phyloP scores from a whole-genome alignment of 1,284 basidiomycete genomes.

The Neotropicomus parvogracilis region DNA sequence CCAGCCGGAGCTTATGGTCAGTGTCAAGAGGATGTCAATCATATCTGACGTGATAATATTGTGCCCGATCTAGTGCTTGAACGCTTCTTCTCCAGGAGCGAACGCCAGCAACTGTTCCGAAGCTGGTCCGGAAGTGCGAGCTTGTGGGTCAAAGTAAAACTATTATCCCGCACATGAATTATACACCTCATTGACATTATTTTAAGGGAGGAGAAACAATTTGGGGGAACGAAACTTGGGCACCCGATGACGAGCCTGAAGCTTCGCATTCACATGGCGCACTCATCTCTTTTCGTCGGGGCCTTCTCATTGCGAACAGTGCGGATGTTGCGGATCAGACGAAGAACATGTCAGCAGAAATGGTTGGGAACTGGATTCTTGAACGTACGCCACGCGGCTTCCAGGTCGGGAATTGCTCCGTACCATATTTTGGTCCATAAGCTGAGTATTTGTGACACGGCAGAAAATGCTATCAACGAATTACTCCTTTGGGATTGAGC shows the following conservation, averaged over 20 bases:
- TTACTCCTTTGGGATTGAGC: conserved; percentile 93
- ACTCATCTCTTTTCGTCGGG: conserved; percentile 74
- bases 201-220: conserved; percentile 80
- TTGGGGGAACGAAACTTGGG: conserved; percentile 78
- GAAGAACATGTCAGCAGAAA: conserved; percentile 77
- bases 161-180: not conserved
- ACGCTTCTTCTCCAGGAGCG: conserved; percentile 85
- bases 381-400: conserved; percentile 83
- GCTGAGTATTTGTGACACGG: conserved; percentile 1
- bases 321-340: conserved; percentile 25
- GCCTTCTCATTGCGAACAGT: not conserved
- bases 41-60: not conserved
- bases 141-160: conserved; percentile 81
- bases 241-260: conserved; percentile 74
- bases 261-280: conserved; percentile 73
- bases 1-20: conserved; percentile 80
- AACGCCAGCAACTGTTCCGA: conserved; percentile 88
- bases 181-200: conserved; percentile 3
- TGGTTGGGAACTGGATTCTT: conserved; percentile 78
- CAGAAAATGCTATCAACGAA: conserved; percentile 88
- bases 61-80: conserved; percentile 55
- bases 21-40: conserved; percentile 9
- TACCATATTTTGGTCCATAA: not conserved
- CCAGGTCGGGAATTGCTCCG: conserved; percentile 48
- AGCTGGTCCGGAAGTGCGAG: conserved; percentile 95